Percentiles rank a stretch among this genome's conserved stretches.
These are phyloP conservation scores for Strobilomyces confusus DNA, from an alignment of 768 basidiomycete species.

Conservation along the genomic window DNA sequence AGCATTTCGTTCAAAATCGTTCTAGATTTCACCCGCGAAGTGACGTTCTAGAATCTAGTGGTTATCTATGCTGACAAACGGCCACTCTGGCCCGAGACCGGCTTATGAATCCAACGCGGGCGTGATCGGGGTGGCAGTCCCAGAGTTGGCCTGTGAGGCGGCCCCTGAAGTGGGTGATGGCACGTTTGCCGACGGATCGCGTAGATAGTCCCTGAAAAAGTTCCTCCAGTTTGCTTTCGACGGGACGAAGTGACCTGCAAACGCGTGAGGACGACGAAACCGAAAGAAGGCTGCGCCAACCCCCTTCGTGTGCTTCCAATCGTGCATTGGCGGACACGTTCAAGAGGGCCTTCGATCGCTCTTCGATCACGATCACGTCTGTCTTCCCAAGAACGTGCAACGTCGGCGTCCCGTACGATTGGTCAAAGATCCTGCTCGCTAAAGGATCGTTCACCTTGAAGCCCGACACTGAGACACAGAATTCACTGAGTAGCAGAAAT, in stretches of 20 bases:
- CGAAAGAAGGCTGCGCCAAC: slow-evolving; percentile 40
- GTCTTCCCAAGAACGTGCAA: slow-evolving; percentile 75
- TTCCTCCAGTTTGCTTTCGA: slow-evolving; percentile 71
- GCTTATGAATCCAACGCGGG: slow-evolving; percentile 5
- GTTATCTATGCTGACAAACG: slow-evolving; percentile 3
- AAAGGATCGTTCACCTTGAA: slow-evolving; percentile 52
- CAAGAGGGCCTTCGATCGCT: slow-evolving; percentile 58
- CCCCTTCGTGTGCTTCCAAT: slow-evolving; percentile 76
- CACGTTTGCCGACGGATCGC: slow-evolving; percentile 44
- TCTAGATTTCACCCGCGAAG: background rate
- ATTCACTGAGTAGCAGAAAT: slow-evolving; percentile 44
- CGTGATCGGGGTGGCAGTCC: slow-evolving; percentile 42
- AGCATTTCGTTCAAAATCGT: background rate
- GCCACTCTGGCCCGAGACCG: background rate
- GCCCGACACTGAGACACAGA: slow-evolving; percentile 74
- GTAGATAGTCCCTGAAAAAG: slow-evolving; percentile 67
- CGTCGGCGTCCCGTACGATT: slow-evolving; percentile 63
- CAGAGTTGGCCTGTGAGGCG: slow-evolving; percentile 40
- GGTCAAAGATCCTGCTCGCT: slow-evolving; percentile 45
- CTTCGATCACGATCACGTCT: slow-evolving; percentile 70
- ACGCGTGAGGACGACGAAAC: background rate
- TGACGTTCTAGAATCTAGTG: background rate
- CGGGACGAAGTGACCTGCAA: slow-evolving; percentile 77
- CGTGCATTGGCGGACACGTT: slow-evolving; percentile 52
- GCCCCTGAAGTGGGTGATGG: slow-evolving; percentile 40